Evolutionary conservation across 805 yeast genomes (phyloP).

Genomic region (Hyphopichia homilentoma): DNA sequence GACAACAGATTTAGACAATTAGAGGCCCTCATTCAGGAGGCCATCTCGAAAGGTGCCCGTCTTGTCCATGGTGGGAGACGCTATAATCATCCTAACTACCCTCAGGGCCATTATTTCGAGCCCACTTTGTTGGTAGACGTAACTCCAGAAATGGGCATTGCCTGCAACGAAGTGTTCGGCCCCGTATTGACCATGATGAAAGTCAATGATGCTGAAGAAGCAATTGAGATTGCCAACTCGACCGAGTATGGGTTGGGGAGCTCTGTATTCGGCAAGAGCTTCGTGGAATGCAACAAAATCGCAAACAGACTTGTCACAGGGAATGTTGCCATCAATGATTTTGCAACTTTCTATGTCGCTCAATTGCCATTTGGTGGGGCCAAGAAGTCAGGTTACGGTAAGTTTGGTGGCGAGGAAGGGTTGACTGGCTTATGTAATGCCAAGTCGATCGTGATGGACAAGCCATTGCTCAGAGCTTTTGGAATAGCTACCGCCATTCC

Average conservation of each 20-base stretch:
- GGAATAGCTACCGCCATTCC: constrained; percentile 81
- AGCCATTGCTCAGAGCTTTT: constrained; percentile 53
- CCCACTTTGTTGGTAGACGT: constrained; percentile 90
- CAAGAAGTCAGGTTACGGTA: constrained; percentile 92
- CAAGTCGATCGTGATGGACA: constrained; percentile 85
- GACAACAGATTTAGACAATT: constrained; percentile 67
- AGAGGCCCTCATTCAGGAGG: constrained; percentile 65
- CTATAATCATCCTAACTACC: constrained; percentile 84
- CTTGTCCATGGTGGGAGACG: constrained; percentile 78
- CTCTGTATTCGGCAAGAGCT: constrained; percentile 76
- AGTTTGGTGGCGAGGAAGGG: constrained; percentile 98
- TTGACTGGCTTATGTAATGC: constrained; percentile 83
- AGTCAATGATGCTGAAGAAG: constrained; percentile 63
- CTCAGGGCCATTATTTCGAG: constrained; percentile 89
- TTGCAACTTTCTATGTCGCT: constrained; percentile 93
- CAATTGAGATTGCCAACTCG: constrained; percentile 73
- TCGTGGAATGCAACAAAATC: constrained; percentile 54
- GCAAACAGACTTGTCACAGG: constrained; percentile 72
- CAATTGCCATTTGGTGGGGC: constrained; percentile 97
- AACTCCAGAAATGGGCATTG: constrained; percentile 67
- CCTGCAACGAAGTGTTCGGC: constrained; percentile 91
- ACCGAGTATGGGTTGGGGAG: constrained; percentile 90
- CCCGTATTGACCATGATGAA: constrained; percentile 81
- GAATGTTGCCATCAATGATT: constrained; percentile 94
- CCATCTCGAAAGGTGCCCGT: constrained; percentile 78